Evolutionary conservation across 176 grass and related monocot species (phyloP).

Genomic region (Lolium multiflorum): DNA sequence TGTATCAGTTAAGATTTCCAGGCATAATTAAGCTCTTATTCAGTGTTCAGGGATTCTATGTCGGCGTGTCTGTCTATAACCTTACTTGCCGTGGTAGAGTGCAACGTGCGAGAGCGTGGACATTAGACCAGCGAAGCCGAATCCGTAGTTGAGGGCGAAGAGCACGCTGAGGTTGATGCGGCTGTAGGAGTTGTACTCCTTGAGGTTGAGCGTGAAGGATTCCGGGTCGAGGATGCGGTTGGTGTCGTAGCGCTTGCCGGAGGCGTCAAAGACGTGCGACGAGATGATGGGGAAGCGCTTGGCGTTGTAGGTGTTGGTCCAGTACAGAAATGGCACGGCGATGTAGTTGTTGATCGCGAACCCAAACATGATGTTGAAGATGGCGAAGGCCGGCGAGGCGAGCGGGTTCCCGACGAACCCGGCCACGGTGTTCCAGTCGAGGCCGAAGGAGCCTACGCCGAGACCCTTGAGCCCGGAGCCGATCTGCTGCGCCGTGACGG

Average conservation of each 20-base stretch:
- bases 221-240: conserved; percentile 26
- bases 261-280: conserved; percentile 58
- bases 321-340: conserved; percentile 65
- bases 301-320: conserved; percentile 76
- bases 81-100: conserved; percentile 30
- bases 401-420: conserved; percentile 87
- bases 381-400: conserved; percentile 92
- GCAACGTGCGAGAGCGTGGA: conserved; percentile 46
- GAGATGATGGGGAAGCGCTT: conserved; percentile 89
- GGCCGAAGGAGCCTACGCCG: conserved; percentile 70
- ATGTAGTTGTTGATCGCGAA: conserved; percentile 47
- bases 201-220: conserved; percentile 8
- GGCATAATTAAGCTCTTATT: neutral
- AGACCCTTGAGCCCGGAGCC: conserved; percentile 86
- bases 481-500: conserved; percentile 79
- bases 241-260: conserved; percentile 47
- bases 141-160: conserved; percentile 77
- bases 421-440: conserved; percentile 83
- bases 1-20: neutral
- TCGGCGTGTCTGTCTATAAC: neutral
- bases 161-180: conserved; percentile 76
- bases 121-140: conserved; percentile 91
- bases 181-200: conserved; percentile 68
- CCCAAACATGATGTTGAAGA: conserved; percentile 59
- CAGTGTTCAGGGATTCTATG: neutral